Base-by-base conservation (phyloP, 805 yeast genomes). In the Candida ulmi region DNA sequence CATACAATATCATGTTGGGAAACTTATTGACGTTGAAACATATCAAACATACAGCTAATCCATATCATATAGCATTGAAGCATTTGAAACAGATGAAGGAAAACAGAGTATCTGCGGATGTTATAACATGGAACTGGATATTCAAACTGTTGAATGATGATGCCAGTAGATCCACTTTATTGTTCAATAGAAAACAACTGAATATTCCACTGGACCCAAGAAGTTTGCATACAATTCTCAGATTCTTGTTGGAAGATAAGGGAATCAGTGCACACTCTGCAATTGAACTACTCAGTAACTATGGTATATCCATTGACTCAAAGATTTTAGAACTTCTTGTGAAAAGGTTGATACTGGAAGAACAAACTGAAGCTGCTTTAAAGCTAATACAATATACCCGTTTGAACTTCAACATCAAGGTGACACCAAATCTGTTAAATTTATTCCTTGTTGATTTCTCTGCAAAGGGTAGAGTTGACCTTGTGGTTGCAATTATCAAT, bases 1-100 rank as follows among this genome's bases (percentile, higher is more conserved):
- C 72, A 1, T 66, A 61, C 39, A 70, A 70, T 45, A 44, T 63
- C 12, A 47, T 71, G 52, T 35, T 71, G 9, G 46, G 54, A 12
- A 58, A 55, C 17, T 35, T 68, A 8, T 25, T 58, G 4, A 51
- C 51, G 8, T 52, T 55, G 24, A 55, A 59, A 15, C 51, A 54
- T 8, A 49, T 58, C 3, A 52, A 61, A 23, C 58, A 53, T 30
- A 55, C 55, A 40, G 32, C 48, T 6, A 60, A 55, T 16, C 58
- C 60, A 3, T 50, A 52, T 31, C 43, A 44, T 11, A 58, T 61
- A 18, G 46, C 63, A 4, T 34, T 53, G 5, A 60, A 48, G 28
- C 54, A 58, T 29, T 46, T 69, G 30, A 45, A 46, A 13, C 48
- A 51, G 36, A 68, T 69, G 72, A 38, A 52, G 23, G 36, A 37